Evolutionary conservation across 2,329 filamentous ascomycete species (phyloP), one percentile per base, ranked within the genome.

Genomic region (Biscogniauxia marginata): DNA sequence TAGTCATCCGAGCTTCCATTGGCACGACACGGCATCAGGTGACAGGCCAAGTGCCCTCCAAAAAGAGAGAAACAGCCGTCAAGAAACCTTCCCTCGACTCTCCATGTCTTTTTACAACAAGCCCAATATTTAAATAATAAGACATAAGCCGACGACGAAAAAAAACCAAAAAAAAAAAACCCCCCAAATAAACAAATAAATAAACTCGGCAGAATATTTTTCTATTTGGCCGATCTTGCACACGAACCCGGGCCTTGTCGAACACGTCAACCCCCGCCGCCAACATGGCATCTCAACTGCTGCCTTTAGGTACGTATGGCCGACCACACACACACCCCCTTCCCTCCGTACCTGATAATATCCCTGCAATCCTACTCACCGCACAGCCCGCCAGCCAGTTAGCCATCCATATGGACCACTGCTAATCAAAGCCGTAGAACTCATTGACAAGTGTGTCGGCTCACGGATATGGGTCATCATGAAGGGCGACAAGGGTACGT

Each of bases 401-500:
- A 8, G 5, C 39, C 24, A 25, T 11, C 30, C 9, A 16, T 16
- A 39, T 9, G 30, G 30, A 39, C 30, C 13, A 16, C 30, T 16
- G 30, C 65, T 71, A 57, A 71, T 65, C 53, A 13, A 46, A 23
- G 8, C 18, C 49, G 62, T 70, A 96, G 95, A 99, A 77, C 86
- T 99, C 72, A 98, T 99, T 75, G 95, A 99, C 80, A 97, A 97
- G 77, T 99, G 95, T 73, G 93, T 99, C 64, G 95, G 95, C 60
- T 98, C 93, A 53, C 89, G 89, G 68, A 98, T 99, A 74, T 97
- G 93, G 93, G 93, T 99, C 62, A 86, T 99, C 68, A 99, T 99
- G 95, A 99, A 99, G 78, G 91, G 93, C 64, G 95, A 98, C 73
- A 98, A 97, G 81, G 95, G 95, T 96, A 77, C 34, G 73, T 18